Evolutionary conservation across 805 yeast species (phyloP), one percentile per base, ranked within the genome.

Genomic region (Kodamaea kakaduensis): DNA sequence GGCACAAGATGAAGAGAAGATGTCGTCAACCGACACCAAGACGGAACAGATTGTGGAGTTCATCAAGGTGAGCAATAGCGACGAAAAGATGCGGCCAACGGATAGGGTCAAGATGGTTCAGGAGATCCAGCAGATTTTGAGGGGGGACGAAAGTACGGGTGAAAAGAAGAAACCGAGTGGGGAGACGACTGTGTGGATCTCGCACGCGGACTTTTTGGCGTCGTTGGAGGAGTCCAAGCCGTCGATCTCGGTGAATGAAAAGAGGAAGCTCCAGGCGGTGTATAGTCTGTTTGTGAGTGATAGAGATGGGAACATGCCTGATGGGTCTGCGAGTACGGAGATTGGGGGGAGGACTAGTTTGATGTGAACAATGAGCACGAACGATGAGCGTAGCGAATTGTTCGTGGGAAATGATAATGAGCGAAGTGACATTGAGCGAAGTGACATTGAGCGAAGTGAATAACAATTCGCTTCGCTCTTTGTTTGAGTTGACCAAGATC

Each of bases 271-370:
- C 32, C 56, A 65, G 16, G 59, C 54, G 0, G 81, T 90, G 21
- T 90, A 90, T 52, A 53, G 64, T 14, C 79, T 81, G 51, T 93
- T 90, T 51, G 75, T 81, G 4, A 72, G 78, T 25, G 87, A 77
- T 10, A 62, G 97, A 29, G 89, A 84, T 38, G 96, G 96, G 0
- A 80, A 81, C 39, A 78, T 90, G 86, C 95, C 94, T 1, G 79
- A 78, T 44, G 97, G 96, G 0, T 72, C 78, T 21, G 77, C 90
- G 3, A 77, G 93, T 50, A 77, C 67, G 25, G 89, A 84, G 31
- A 72, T 88, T 12, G 97, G 97, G 1, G 95, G 88, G 3, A 69
- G 97, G 40, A 73, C 84, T 7, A 83, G 95, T 0, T 61, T 89
- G 33, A 84, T 84, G 87, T 88, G 57, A 67, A 6, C 12, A 10